These are phyloP conservation scores for Termitomyces sp. DNA, from an alignment of 768 basidiomycete species.

Conservation along the genomic window DNA sequence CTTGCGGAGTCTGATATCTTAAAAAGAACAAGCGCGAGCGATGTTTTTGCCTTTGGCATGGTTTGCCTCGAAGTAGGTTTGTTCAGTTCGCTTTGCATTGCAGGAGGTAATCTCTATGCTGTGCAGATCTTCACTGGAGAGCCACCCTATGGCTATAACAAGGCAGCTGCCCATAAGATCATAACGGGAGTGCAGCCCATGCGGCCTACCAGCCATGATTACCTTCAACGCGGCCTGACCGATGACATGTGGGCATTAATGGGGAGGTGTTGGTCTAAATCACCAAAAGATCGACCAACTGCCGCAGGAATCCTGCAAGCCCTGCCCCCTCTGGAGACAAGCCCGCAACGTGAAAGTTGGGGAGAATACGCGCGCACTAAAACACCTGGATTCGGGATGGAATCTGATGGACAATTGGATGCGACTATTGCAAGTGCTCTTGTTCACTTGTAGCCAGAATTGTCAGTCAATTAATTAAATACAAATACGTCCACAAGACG, in stretches of 20 bases:
- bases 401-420: background rate
- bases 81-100: background rate
- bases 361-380: background rate
- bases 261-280: background rate
- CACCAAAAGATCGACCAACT: background rate
- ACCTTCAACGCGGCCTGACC: background rate
- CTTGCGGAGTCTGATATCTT: conserved; percentile 14
- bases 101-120: background rate
- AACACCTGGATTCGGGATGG: background rate
- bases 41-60: conserved; percentile 4
- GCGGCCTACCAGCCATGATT: background rate
- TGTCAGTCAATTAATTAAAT: background rate
- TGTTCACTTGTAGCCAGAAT: background rate
- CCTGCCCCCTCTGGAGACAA: background rate
- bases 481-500: too few species aligned
- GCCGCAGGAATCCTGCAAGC: background rate
- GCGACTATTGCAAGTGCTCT: background rate
- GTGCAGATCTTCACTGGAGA: conserved; percentile 1
- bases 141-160: background rate
- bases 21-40: background rate
- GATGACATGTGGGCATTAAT: conserved; percentile 2
- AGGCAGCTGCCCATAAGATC: background rate
- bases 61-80: background rate
- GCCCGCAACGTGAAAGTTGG: background rate
- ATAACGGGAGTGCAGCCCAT: background rate